Evolutionary conservation across 2,329 filamentous ascomycete species (phyloP), one percentile per base, ranked within the genome.

Genomic region (Penicillium sp.): DNA sequence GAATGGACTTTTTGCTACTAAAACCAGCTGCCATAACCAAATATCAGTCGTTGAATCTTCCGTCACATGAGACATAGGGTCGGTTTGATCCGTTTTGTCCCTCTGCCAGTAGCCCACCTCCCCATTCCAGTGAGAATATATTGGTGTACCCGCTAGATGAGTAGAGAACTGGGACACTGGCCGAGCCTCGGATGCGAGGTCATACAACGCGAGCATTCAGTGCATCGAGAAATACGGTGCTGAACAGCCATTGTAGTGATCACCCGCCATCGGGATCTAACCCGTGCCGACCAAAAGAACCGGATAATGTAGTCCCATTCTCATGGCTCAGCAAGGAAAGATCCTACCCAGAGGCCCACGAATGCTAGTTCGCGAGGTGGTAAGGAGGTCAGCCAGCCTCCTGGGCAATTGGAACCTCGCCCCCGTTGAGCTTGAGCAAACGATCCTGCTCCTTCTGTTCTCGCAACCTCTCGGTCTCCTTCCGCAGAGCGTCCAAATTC

Each of bases 401-500:
- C 37, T 54, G 51, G 16, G 48, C 47, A 18, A 56, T 37, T 7
- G 57, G 55, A 13, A 58, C 17, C 11, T 44, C 36, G 12, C 38
- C 42, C 8, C 65, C 65, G 17, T 59, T 40, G 13, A 66, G 42
- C 42, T 57, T 62, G 25, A 61, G 63, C 39, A 80, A 52, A 17
- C 77, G 62, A 52, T 94, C 86, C 51, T 87, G 82, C 65, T 95
- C 90, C 63, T 84, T 89, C 70, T 73, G 74, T 47, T 79, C 73
- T 33, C 80, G 74, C 18, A 90, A 60, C 2, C 76, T 78, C 61
- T 95, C 86, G 0, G 92, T 98, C 72, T 96, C 89, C 55, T 74
- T 73, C 42, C 92, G 77, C 61, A 96, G 68, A 44, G 82, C 86
- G 54, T 87, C 82, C 54, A 95, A 66, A 57, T 95, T 94, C 80